Conservation (phyloP, 2,329 filamentous ascomycete species). For the Colletotrichum tofieldiae region DNA sequence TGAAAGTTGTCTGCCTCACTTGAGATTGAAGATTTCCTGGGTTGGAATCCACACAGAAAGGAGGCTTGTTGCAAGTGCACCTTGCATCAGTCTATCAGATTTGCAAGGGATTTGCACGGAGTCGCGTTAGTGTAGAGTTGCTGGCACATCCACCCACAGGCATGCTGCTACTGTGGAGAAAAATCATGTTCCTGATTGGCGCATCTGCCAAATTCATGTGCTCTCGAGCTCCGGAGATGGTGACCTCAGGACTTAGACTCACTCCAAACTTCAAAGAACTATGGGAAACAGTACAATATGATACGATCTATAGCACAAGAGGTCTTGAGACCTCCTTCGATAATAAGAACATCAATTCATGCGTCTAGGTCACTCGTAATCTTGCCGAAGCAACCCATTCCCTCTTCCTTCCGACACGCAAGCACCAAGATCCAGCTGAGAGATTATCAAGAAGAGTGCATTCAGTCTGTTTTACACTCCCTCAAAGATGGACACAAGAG, state of each 20-base stretch:
- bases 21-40: slow-evolving; percentile 32
- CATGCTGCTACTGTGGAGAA: background rate
- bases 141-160: background rate
- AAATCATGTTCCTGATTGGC: background rate
- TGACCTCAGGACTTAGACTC: background rate
- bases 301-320: background rate
- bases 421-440: slow-evolving; percentile 72
- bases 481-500: slow-evolving; percentile 81
- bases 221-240: background rate
- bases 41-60: background rate
- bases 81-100: background rate
- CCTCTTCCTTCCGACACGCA: slow-evolving; percentile 6
- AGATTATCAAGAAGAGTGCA: slow-evolving; percentile 93
- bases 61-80: background rate
- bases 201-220: slow-evolving; percentile 1
- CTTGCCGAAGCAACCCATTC: background rate
- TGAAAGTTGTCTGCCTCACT: slow-evolving; percentile 11
- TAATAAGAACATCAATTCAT: background rate
- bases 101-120: background rate
- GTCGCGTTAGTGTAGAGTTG: background rate
- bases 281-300: slow-evolving; percentile 19
- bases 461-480: slow-evolving; percentile 82
- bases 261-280: background rate
- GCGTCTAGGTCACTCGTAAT: background rate
- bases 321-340: background rate